Percentiles rank a stretch among this genome's conserved stretches.
Conservation (phyloP, 2,329 filamentous ascomycete genomes). For the Nannizzia gypsea region DNA sequence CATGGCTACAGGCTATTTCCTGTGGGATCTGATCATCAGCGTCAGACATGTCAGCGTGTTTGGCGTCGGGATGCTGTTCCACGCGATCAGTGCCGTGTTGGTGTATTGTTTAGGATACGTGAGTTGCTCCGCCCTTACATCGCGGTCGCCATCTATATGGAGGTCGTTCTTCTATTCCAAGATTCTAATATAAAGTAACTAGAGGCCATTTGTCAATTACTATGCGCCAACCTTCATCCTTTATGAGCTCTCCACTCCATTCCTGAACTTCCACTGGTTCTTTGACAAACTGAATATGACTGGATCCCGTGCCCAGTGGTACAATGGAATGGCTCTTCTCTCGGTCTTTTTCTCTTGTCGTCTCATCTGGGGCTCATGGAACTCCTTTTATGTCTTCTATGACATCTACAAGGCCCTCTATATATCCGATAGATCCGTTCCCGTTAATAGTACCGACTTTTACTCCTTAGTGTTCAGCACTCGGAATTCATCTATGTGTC, state of each 20-base stretch:
- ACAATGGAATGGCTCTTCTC: slow-evolving; percentile 51
- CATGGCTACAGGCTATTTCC: slow-evolving; percentile 51
- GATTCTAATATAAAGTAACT: slow-evolving; percentile 6
- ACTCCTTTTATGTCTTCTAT: slow-evolving; percentile 46
- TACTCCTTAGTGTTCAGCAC: slow-evolving; percentile 25
- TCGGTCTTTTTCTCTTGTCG: slow-evolving; percentile 50
- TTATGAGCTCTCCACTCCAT: slow-evolving; percentile 55
- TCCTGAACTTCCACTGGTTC: slow-evolving; percentile 60
- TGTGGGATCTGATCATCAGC: slow-evolving; percentile 52
- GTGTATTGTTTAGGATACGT: slow-evolving; percentile 55
- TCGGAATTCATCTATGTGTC: slow-evolving; percentile 26
- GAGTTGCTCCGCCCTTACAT: slow-evolving; percentile 26
- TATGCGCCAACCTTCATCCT: slow-evolving; percentile 55
- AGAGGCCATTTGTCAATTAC: slow-evolving; percentile 56
- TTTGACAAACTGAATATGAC: slow-evolving; percentile 56
- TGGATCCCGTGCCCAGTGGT: slow-evolving; percentile 48
- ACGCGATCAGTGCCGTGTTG: slow-evolving; percentile 48
- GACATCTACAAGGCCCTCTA: slow-evolving; percentile 47
- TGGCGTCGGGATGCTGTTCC: slow-evolving; percentile 49
- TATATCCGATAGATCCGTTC: slow-evolving; percentile 26
- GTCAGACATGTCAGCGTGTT: slow-evolving; percentile 45
- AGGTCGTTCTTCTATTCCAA: background rate
- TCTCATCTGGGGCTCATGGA: slow-evolving; percentile 51
- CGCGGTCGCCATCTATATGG: background rate
- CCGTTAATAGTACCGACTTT: slow-evolving; percentile 18